phyloP scores from a whole-genome alignment of 768 basidiomycete genomes.

The Russula abietina region DNA sequence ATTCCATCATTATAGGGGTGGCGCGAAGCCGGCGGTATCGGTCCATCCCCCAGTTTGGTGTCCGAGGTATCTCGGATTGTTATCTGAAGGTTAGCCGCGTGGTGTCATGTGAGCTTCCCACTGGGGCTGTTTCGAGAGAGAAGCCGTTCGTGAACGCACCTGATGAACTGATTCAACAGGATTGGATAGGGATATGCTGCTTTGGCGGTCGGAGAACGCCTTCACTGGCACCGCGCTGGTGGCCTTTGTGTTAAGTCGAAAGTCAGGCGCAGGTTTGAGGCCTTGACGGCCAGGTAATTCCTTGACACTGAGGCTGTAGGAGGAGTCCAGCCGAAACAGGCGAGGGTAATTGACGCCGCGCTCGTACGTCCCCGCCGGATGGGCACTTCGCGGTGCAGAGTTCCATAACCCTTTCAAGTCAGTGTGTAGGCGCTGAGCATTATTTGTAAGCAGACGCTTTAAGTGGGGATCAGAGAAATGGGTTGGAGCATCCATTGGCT shows the following conservation, averaged over 20 bases:
- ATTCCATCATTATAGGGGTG: conserved; percentile 13
- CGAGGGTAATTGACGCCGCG: conserved; percentile 17
- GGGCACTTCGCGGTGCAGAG: conserved; percentile 23
- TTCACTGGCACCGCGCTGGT: neutral
- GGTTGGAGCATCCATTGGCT: conserved; percentile 8
- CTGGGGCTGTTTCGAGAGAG: neutral
- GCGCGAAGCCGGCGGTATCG: neutral
- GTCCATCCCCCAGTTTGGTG: neutral
- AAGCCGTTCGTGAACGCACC: conserved; percentile 1
- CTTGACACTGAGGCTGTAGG: conserved; percentile 4
- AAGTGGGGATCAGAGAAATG: conserved; percentile 9
- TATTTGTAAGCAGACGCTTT: conserved; percentile 14
- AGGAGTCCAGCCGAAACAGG: conserved; percentile 16
- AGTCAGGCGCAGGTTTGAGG: conserved; percentile 6
- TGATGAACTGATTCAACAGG: conserved; percentile 6
- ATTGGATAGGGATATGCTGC: conserved; percentile 4
- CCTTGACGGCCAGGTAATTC: conserved; percentile 1
- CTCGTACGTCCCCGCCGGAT: conserved; percentile 15
- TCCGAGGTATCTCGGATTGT: neutral
- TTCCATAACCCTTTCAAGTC: conserved; percentile 19
- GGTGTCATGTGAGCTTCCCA: conserved; percentile 8
- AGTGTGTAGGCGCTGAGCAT: conserved; percentile 17
- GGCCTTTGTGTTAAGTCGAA: neutral
- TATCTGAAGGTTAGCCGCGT: conserved; percentile 6
- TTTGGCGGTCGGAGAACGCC: conserved; percentile 6